Conservation (phyloP, 2,329 filamentous ascomycete genomes). For the Fulvia fulva region DNA sequence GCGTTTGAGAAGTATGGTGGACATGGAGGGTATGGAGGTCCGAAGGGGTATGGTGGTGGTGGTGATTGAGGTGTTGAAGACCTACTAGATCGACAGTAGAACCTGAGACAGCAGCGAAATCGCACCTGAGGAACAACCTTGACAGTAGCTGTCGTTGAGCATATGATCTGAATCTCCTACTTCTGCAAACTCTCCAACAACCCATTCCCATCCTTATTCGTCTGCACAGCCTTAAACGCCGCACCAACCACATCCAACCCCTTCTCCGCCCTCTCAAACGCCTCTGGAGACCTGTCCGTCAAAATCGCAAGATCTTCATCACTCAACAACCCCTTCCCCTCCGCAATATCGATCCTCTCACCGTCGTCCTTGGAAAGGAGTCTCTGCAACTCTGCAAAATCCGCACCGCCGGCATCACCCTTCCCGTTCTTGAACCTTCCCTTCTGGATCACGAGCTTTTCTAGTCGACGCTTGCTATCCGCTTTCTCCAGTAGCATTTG, state of each 20-base stretch:
- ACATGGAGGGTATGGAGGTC: not conserved
- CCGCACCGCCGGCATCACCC: constrained; percentile 44
- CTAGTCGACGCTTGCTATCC: constrained; percentile 83
- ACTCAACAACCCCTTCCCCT: constrained; percentile 64
- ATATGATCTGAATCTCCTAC: constrained; percentile 12
- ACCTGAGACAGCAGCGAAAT: not conserved
- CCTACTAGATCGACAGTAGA: not conserved
- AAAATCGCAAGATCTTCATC: constrained; percentile 73
- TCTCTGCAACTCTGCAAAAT: constrained; percentile 46
- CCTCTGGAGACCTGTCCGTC: constrained; percentile 68
- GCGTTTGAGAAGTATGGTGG: constrained; percentile 20
- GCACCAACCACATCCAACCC: constrained; percentile 68
- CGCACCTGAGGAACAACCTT: not conserved
- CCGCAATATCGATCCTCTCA: constrained; percentile 54
- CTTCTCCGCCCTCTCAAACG: constrained; percentile 69
- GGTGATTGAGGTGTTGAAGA: not conserved
- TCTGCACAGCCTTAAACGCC: constrained; percentile 61
- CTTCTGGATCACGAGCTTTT: constrained; percentile 94
- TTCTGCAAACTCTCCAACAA: constrained; percentile 48
- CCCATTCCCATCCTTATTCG: constrained; percentile 53
- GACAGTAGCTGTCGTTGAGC: not conserved
- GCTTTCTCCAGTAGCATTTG: constrained; percentile 81
- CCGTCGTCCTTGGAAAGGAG: constrained; percentile 61
- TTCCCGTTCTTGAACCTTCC: constrained; percentile 65
- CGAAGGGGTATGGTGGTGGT: not conserved